Conservation (phyloP, 2,329 filamentous ascomycete species). For the Lachnellula cervina region DNA sequence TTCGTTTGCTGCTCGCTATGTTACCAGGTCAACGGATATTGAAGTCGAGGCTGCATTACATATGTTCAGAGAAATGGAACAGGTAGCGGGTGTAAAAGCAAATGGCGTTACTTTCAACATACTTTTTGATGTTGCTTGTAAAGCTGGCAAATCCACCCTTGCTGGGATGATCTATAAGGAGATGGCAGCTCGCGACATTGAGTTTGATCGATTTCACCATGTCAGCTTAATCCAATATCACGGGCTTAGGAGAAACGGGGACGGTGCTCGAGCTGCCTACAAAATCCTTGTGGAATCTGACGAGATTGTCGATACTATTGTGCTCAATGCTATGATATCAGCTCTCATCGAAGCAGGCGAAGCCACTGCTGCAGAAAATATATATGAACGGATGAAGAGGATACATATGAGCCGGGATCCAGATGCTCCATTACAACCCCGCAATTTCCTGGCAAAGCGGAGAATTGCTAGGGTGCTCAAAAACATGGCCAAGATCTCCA, state of each 20-base stretch:
- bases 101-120: conserved; percentile 88
- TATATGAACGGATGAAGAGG: conserved; percentile 80
- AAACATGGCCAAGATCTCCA: conserved; percentile 52
- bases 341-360: conserved; percentile 75
- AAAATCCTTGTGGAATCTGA: conserved; percentile 76
- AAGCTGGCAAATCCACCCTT: conserved; percentile 75
- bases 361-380: conserved; percentile 67
- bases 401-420: conserved; percentile 18
- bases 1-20: conserved; percentile 70
- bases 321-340: conserved; percentile 81
- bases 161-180: conserved; percentile 82
- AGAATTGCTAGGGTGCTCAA: conserved; percentile 50
- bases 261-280: conserved; percentile 72
- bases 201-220: conserved; percentile 73
- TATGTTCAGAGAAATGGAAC: conserved; percentile 89
- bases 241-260: conserved; percentile 68
- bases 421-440: conserved; percentile 28
- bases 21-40: conserved; percentile 50
- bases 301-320: conserved; percentile 81
- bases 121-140: conserved; percentile 82
- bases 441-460: conserved; percentile 31
- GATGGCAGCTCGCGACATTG: conserved; percentile 65
- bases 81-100: conserved; percentile 55
- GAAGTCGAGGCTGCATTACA: conserved; percentile 66
- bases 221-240: conserved; percentile 80